These are phyloP conservation scores for Hymenoscyphus repandus DNA, from an alignment of 2,329 filamentous ascomycete species.

Conservation along the genomic window DNA sequence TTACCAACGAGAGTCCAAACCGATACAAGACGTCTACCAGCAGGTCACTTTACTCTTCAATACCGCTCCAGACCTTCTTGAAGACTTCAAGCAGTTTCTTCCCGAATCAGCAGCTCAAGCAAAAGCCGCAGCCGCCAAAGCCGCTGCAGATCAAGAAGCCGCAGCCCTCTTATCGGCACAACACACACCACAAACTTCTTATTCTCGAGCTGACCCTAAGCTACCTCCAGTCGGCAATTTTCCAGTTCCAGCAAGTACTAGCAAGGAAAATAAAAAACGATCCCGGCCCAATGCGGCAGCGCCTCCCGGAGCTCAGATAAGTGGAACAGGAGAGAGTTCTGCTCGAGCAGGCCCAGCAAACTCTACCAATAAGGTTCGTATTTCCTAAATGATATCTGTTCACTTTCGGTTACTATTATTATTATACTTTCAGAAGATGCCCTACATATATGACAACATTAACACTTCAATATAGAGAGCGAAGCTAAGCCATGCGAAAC, in stretches of 20 bases:
- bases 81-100: constrained; percentile 98
- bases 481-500: constrained; percentile 65
- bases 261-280: constrained; percentile 87
- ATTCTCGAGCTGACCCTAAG: constrained; percentile 50
- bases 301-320: constrained; percentile 28
- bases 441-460: constrained; percentile 6
- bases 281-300: constrained; percentile 42
- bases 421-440: neutral
- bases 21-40: constrained; percentile 95
- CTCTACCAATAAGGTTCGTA: constrained; percentile 45
- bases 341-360: constrained; percentile 30
- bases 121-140: constrained; percentile 55
- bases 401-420: too few species aligned
- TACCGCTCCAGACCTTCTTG: constrained; percentile 85
- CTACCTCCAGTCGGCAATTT: constrained; percentile 96
- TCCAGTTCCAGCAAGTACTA: constrained; percentile 72
- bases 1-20: constrained; percentile 95
- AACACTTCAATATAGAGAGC: constrained; percentile 43
- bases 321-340: constrained; percentile 20
- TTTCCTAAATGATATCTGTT: neutral
- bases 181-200: constrained; percentile 51
- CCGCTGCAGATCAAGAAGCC: constrained; percentile 55
- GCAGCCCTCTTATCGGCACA: constrained; percentile 33
- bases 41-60: constrained; percentile 95
- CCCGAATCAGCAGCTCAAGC: constrained; percentile 78